Percentiles rank a stretch among this genome's conserved stretches.
Evolutionary conservation across 2,329 filamentous ascomycete species (phyloP).

Genomic region (Plectosphaerella plurivora): DNA sequence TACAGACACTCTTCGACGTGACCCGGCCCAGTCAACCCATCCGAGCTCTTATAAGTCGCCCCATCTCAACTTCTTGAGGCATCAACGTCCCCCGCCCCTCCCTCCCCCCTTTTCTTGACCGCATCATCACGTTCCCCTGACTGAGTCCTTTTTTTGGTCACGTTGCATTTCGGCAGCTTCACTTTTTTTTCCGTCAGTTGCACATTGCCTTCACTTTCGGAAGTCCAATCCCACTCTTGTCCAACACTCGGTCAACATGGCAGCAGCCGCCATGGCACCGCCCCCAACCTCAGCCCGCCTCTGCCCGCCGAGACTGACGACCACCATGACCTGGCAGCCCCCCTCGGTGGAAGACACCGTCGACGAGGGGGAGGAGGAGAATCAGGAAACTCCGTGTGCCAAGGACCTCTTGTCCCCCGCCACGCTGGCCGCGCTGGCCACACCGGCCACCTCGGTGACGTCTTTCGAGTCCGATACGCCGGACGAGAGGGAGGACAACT

Average conservation of each 20-base stretch:
- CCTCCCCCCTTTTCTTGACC: not conserved
- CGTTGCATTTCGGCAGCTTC: not conserved
- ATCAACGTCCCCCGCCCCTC: not conserved
- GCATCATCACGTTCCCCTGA: no score
- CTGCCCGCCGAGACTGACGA: not conserved
- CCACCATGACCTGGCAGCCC: not conserved
- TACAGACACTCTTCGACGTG: no score
- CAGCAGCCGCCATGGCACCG: not conserved
- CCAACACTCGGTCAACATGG: not conserved
- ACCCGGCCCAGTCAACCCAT: no score
- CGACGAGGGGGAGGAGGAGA: not conserved
- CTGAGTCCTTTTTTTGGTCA: not conserved
- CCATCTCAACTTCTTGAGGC: not conserved
- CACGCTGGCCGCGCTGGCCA: not conserved
- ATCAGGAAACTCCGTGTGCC: not conserved
- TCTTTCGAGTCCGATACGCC: not conserved
- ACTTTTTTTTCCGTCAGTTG: not conserved
- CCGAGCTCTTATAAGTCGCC: not conserved
- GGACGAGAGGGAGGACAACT: conserved; percentile 1
- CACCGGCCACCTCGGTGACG: not conserved
- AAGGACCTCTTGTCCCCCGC: not conserved
- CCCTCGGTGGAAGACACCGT: not conserved
- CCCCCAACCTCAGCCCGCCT: not conserved
- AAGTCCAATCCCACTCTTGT: not conserved
- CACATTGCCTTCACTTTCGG: not conserved